A percentile compares a stretch with the other conserved stretches of the same genome.
phyloP scores from a whole-genome alignment of 208 protist species.

The Wallacemonas sp. region DNA sequence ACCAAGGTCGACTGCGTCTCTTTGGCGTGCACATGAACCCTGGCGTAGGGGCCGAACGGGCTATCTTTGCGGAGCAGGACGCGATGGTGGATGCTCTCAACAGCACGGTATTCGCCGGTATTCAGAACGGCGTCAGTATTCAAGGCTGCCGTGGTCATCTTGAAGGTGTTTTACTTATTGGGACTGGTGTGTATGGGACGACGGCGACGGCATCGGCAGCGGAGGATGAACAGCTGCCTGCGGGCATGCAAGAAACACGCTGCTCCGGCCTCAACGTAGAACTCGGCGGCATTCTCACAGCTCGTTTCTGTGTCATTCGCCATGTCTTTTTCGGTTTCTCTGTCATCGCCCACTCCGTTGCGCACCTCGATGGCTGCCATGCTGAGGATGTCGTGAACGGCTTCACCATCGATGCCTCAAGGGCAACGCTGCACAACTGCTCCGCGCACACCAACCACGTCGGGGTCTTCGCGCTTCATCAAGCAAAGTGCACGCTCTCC shows the following conservation, averaged over 20 bases:
- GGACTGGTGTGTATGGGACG: background rate
- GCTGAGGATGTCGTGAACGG: conserved; percentile 71
- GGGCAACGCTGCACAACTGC: conserved; percentile 68
- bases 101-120: conserved; percentile 49
- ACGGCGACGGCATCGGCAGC: background rate
- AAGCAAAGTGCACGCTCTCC: conserved; percentile 65
- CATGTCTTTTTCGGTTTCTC: conserved; percentile 78
- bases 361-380: conserved; percentile 70
- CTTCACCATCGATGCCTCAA: conserved; percentile 77
- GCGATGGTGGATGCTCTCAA: conserved; percentile 54
- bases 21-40: conserved; percentile 31
- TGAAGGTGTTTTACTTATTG: conserved; percentile 6
- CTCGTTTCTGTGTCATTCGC: conserved; percentile 42
- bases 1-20: conserved; percentile 49
- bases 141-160: conserved; percentile 53
- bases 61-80: conserved; percentile 74
- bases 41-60: conserved; percentile 40
- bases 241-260: background rate
- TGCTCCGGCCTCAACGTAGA: conserved; percentile 64
- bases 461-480: conserved; percentile 61
- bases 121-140: conserved; percentile 51
- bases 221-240: background rate
- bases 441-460: conserved; percentile 65
- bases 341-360: conserved; percentile 72
- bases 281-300: conserved; percentile 64